These are phyloP conservation scores for Fagopyrum tataricum DNA, from an alignment of 148 eudicot genomes.

Conservation along the genomic window DNA sequence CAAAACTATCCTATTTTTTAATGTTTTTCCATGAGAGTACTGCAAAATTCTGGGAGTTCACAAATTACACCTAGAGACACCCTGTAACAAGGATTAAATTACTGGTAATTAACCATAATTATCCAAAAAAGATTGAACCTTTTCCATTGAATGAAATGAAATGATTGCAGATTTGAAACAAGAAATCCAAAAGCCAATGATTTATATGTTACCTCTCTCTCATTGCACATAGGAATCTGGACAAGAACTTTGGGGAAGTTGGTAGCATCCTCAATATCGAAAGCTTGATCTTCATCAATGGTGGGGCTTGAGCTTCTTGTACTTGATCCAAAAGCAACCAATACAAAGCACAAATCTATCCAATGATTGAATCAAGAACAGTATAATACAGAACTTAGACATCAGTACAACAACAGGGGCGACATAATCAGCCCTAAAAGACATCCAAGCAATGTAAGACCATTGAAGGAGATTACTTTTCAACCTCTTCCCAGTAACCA, in stretches of 20 bases:
- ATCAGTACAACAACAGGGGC: conserved; percentile 39
- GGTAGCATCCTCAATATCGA: conserved; percentile 37
- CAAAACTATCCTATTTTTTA: background rate
- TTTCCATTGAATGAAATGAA: background rate
- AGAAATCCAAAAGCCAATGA: background rate
- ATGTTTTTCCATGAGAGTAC: background rate
- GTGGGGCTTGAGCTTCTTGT: conserved; percentile 47
- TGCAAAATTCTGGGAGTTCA: background rate
- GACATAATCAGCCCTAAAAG: conserved; percentile 47
- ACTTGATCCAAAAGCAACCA: conserved; percentile 63
- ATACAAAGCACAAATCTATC: conserved; percentile 50
- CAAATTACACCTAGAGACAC: no score
- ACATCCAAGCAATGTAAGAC: conserved; percentile 50
- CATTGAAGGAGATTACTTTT: conserved; percentile 32
- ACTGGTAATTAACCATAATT: background rate
- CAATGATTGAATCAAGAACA: conserved; percentile 58
- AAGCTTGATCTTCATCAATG: conserved; percentile 20
- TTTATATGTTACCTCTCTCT: conserved; percentile 48
- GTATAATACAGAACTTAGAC: conserved; percentile 42
- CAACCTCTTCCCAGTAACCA: conserved; percentile 32
- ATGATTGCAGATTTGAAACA: background rate
- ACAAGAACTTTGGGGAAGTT: conserved; percentile 66
- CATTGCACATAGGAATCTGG: conserved; percentile 79
- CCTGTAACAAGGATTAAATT: no score
- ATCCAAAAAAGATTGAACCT: background rate